Conservation (phyloP, 768 basidiomycete species). For the Multifurca ochricompacta region DNA sequence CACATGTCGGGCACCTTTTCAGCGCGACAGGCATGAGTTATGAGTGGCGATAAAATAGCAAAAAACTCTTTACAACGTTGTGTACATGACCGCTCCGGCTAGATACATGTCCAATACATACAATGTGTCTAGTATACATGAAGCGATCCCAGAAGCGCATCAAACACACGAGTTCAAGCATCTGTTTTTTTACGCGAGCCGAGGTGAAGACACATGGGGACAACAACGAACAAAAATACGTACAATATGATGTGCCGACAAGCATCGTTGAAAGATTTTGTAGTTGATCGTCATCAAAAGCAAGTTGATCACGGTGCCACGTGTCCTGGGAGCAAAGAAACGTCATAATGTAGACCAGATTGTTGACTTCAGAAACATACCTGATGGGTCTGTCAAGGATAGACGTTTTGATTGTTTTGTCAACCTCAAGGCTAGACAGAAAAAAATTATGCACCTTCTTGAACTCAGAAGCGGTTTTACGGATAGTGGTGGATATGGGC, state of each 20-base stretch:
- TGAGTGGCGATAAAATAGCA: not conserved
- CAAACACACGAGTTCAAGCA: slow-evolving; percentile 10
- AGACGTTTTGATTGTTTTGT: not conserved
- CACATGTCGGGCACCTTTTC: not conserved
- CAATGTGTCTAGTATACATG: not conserved
- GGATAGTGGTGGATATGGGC: slow-evolving; percentile 85
- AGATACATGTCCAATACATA: not conserved
- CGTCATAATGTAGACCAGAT: not conserved
- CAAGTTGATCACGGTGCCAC: slow-evolving; percentile 83
- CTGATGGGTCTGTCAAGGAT: slow-evolving; percentile 31
- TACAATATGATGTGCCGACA: slow-evolving; percentile 84
- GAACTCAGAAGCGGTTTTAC: slow-evolving; percentile 77
- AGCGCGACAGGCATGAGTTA: not conserved
- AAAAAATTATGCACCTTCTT: slow-evolving; percentile 55
- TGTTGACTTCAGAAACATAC: slow-evolving; percentile 14
- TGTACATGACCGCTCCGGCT: not conserved
- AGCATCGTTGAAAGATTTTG: slow-evolving; percentile 83
- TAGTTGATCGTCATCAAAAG: slow-evolving; percentile 85
- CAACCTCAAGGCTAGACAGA: not conserved
- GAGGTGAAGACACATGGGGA: slow-evolving; percentile 4
- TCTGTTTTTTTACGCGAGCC: slow-evolving; percentile 23
- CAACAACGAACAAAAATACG: slow-evolving; percentile 28
- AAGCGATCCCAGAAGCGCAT: not conserved
- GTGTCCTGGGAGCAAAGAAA: slow-evolving; percentile 51
- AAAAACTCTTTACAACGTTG: not conserved